A percentile compares a stretch with the other conserved stretches of the same genome.
Evolutionary conservation across 257 asterid genomes (phyloP).

Genomic region (Scutellaria minor): DNA sequence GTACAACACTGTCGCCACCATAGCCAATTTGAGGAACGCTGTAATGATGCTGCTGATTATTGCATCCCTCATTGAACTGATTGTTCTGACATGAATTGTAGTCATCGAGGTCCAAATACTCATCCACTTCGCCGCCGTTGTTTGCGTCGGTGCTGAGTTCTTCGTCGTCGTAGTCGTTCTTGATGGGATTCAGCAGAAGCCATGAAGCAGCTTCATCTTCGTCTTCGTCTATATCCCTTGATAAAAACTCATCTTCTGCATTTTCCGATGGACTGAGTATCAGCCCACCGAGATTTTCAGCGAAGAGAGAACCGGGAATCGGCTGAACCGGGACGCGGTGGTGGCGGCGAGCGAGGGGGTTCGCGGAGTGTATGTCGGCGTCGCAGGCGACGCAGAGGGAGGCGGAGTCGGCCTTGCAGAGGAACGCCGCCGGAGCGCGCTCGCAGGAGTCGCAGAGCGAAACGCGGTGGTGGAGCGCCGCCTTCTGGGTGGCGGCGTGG

Average conservation of each 20-base stretch:
- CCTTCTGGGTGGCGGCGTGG: constrained; percentile 45
- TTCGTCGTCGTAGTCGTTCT: constrained; percentile 31
- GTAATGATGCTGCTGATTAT: constrained; percentile 39
- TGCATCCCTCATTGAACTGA: constrained; percentile 44
- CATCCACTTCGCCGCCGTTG: constrained; percentile 58
- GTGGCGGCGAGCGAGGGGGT: constrained; percentile 88
- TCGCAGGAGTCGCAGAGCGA: constrained; percentile 68
- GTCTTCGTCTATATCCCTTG: constrained; percentile 34
- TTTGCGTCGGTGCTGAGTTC: constrained; percentile 22
- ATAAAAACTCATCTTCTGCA: background rate
- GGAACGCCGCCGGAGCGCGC: constrained; percentile 65
- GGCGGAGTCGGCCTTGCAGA: constrained; percentile 84
- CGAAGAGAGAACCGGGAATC: constrained; percentile 39
- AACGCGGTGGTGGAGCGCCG: constrained; percentile 61
- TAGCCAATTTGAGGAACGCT: constrained; percentile 47
- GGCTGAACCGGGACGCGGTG: constrained; percentile 72
- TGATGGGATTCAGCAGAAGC: constrained; percentile 59
- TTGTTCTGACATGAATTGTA: constrained; percentile 34
- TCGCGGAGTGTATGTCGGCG: constrained; percentile 76
- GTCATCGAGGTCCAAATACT: constrained; percentile 63
- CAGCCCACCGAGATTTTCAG: background rate
- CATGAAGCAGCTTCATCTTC: constrained; percentile 81
- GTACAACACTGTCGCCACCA: constrained; percentile 61
- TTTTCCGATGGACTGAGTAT: background rate
- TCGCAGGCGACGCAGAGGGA: constrained; percentile 80